Evolutionary conservation across 2,329 filamentous ascomycete genomes (phyloP).

Genomic region (Leptographium radiaticola): DNA sequence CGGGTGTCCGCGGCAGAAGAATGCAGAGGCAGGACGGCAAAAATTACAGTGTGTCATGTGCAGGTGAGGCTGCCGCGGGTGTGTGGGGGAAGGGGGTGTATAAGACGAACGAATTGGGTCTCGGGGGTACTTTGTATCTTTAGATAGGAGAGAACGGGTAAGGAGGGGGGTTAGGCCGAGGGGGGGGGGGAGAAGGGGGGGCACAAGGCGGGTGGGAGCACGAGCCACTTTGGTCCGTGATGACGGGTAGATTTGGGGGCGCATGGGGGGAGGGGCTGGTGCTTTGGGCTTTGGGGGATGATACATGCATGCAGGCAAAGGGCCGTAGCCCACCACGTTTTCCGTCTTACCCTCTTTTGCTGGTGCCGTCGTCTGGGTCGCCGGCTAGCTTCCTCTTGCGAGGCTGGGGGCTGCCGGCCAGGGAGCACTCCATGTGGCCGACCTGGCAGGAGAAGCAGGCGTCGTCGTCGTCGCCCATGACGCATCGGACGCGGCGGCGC

Average conservation of each 20-base stretch:
- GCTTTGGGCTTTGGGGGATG: neutral
- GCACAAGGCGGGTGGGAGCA: neutral
- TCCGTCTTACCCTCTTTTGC: constrained; percentile 50
- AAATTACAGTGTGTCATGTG: constrained; percentile 3
- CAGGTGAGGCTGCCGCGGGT: constrained; percentile 7
- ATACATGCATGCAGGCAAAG: neutral
- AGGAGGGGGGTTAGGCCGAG: neutral
- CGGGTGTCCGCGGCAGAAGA: neutral
- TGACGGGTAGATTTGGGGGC: neutral
- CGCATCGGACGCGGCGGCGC: constrained; percentile 61
- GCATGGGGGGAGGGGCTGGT: neutral
- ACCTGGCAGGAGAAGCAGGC: constrained; percentile 66
- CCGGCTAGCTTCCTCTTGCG: constrained; percentile 68
- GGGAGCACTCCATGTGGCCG: constrained; percentile 66
- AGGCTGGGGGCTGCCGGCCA: constrained; percentile 61
- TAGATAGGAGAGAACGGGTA: neutral
- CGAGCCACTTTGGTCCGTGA: neutral
- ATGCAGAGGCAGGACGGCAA: neutral
- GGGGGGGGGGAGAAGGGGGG: constrained; percentile 3
- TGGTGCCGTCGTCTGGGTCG: constrained; percentile 45
- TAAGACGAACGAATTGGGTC: neutral
- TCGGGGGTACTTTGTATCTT: neutral
- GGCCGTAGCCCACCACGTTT: too few species aligned
- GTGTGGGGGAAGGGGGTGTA: constrained; percentile 6
- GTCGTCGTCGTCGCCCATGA: constrained; percentile 61